Conservation (phyloP, 2,329 filamentous ascomycete species). For the Cladosporium oxysporum region DNA sequence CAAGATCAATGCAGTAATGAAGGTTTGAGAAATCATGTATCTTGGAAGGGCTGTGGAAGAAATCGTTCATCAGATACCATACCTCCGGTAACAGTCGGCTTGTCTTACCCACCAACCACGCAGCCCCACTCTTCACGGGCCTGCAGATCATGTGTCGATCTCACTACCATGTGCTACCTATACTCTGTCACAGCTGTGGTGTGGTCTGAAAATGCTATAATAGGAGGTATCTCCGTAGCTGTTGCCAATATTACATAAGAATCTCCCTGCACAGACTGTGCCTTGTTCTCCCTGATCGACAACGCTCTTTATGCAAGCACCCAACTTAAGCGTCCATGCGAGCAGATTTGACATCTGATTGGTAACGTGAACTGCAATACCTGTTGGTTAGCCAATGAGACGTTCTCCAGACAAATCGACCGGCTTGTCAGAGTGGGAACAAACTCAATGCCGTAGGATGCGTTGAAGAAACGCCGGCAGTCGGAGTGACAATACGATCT, state of each 20-base stretch:
- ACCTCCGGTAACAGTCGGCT: background rate
- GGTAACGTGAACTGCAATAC: background rate
- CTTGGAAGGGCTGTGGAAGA: background rate
- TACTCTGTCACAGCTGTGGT: too few relatives aligned
- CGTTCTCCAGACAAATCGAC: background rate
- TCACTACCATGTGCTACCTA: too few relatives aligned
- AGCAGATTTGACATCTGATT: background rate
- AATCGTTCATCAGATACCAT: background rate
- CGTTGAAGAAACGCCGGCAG: background rate
- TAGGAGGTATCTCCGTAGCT: background rate
- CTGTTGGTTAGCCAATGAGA: background rate
- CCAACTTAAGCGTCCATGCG: background rate
- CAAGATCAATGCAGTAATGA: background rate
- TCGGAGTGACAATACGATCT: background rate
- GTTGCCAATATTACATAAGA: background rate
- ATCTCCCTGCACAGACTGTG: background rate
- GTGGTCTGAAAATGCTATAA: background rate
- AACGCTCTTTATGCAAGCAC: background rate
- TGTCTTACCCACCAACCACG: background rate
- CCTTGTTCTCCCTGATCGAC: background rate
- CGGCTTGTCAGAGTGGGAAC: background rate
- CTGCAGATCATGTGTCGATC: background rate
- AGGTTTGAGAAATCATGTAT: background rate
- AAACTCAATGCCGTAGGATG: background rate
- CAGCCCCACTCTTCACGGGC: background rate